Base-by-base conservation (phyloP, 2,329 filamentous ascomycete species). In the Penicillium brevicompactum region DNA sequence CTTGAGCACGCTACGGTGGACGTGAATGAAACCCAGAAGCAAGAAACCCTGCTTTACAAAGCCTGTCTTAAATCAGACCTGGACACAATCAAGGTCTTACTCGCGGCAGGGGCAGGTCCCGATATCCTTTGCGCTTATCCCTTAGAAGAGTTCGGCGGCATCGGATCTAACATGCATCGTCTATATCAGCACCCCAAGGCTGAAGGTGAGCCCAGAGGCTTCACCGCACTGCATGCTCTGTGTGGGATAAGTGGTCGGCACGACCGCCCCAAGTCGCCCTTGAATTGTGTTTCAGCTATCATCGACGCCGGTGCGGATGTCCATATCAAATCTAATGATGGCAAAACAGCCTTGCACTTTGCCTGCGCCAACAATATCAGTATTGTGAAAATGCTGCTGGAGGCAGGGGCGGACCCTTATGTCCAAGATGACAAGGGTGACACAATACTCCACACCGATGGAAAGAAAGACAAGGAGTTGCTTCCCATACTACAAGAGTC, bases 251-350 rank as follows among this genome's bases (percentile, higher is more conserved):
- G 13, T 16, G 8, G 6, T 8, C 37, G 37, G 4, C 3, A 16
- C 13, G 13, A 8, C 16, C 13, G 11, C 14, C 37, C 11, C 37
- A 14, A 38, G 5, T 34, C 4, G n/a, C n/a, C 14, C 1, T 6
- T 18, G 30, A 42, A 49, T 24, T 53, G 53, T 40, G 30, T 50
- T 30, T 31, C 31, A 4, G 9, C 48, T 27, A 30, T 59, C 11
- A 38, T 59, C 5, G 14, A 55, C 32, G 57, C 57, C 14, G 57
- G 57, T 6, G 48, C 54, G 1, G 42, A 59, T 48, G 13, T 57
- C 27, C 24, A 57, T 45, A 3, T 37, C 3, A 51, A 41, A 22
- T 13, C 30, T 18, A 18, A n/a, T 4, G 14, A 34, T 24, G 57
- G 57, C 7, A 34, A 16, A 2, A 57, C 57, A 5, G 54, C 57